Base-by-base conservation (phyloP, 2,329 filamentous ascomycete genomes). In the Arachnomyces sp. region DNA sequence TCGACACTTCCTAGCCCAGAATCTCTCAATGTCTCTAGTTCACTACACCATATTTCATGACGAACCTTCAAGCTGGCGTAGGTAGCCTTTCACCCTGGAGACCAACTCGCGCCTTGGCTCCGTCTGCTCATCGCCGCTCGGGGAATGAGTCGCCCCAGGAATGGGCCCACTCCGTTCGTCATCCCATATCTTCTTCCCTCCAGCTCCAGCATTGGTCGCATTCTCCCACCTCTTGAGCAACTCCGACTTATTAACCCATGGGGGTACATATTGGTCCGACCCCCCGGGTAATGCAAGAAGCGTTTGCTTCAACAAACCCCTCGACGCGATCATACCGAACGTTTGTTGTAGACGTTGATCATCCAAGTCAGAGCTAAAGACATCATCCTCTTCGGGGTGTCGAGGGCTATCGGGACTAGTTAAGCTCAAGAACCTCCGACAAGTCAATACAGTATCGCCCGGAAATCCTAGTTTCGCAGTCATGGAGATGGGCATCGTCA, bases 321-420 rank as follows among this genome's bases (percentile, higher is more conserved):
- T 48, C 14, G 54, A 38, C 1, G 54, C 50, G 29, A 72, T 58
- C 46, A 53, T 65, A 3, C 79, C 74, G 73, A 90, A 94, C n/a
- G 81, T 81, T 11, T 58, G 58, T 16, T 61, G 54, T 5, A 88
- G 65, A 13, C 70, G 67, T 25, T 74, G 68, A 31, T 77, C 72
- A 0, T 67, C 60, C n/a, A 92, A 64, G 55, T 92, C 84, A 2
- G 78, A 80, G n/a, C 83, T 89, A 64, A 94, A 94, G 55, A 84
- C 86, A 57, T 94, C 89, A 57, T 95, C 89, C 43, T 84, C 82
- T 7, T 81, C 83, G 4, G 78, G 70, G 37, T 68, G 61, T 34
- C 68, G 65, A 1, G 75, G 75, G 15, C 70, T 74, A 34, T 61
- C 61, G 0, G 68, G 67, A 30, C 65, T 68, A 0, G 72, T 65